Evolutionary conservation across 805 yeast genomes (phyloP), one percentile per base, ranked within the genome.

Genomic region (Wickerhamomyces queroliae): DNA sequence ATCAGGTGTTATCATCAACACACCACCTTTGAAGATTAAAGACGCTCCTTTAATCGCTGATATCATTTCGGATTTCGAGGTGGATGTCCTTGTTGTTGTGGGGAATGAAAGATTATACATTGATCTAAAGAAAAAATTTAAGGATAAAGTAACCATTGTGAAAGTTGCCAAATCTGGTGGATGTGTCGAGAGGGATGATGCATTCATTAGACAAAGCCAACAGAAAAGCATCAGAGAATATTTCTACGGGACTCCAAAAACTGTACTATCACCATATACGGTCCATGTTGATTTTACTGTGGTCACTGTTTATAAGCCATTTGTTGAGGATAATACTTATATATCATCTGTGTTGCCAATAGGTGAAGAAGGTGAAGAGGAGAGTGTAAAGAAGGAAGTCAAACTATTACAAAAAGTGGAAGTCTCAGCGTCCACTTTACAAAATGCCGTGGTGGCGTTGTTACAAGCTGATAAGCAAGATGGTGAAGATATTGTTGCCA

Each of bases 261-360:
- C 77, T 5, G 76, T 80, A 5, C 68, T 93, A 38, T 82, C 95
- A 16, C 98, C 99, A 2, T 90, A 80, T 59, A 84, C 95, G 5
- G 76, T 88, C 2, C 87, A 89, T 18, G 78, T 80, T 3, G 87
- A 79, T 52, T 67, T 73, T 41, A 69, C 72, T 13, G 83, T 78
- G 40, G 63, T 86, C 9, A 63, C 70, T 2, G 76, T 87, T 2
- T 81, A 77, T 64, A 74, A 78, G 31, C 86, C 91, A 27, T 43
- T 33, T 15, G 33, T 47, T 15, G 46, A 42, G 5, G 24, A 35
- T 9, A 39, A 36, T 7, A 36, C 43, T 13, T 36, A 45, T 18
- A 43, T 45, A 13, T 48, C 58, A 1, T 53, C 58, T 2, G 56
- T 55, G 11, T 21, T 55, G 21, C 59, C 58, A 7, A 39, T 45